Conservation (phyloP, 768 basidiomycete genomes). For the Lentinula sp. region DNA sequence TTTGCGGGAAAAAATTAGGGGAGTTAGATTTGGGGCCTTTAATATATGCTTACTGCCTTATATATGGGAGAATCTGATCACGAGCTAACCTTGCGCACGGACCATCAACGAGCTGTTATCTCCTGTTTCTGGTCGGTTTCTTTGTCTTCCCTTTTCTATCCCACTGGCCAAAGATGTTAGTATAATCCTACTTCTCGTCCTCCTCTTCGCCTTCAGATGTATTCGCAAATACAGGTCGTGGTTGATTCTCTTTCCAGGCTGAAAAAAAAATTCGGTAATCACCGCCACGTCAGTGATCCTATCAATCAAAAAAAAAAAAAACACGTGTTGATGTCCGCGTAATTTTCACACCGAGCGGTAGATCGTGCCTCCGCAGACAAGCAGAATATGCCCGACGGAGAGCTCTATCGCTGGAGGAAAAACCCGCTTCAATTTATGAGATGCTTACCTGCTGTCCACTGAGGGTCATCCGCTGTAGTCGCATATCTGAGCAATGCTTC, state of each 20-base stretch:
- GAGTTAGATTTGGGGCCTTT: conserved; percentile 52
- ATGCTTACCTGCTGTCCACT: conserved; percentile 77
- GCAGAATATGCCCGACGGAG: conserved; percentile 11
- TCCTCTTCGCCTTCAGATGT: conserved; percentile 55
- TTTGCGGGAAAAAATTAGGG: conserved; percentile 65
- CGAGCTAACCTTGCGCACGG: conserved; percentile 49
- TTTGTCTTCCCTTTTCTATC: conserved; percentile 10
- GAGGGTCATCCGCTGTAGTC: conserved; percentile 68
- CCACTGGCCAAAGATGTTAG: background rate
- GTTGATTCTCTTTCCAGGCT: conserved; percentile 88
- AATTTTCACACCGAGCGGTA: too few relatives aligned
- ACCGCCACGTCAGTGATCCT: conserved; percentile 59
- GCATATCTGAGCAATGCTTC: conserved; percentile 97
- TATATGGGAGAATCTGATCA: conserved; percentile 23
- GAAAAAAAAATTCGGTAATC: conserved; percentile 38
- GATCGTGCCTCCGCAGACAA: too few relatives aligned
- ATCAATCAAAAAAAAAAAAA: conserved; percentile 28
- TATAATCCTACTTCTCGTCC: conserved; percentile 27
- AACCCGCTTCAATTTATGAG: background rate
- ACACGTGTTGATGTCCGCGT: too few relatives aligned
- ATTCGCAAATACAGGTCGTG: conserved; percentile 76
- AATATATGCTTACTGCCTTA: conserved; percentile 48
- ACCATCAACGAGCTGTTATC: conserved; percentile 32
- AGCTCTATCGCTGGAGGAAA: too few relatives aligned
- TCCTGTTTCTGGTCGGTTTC: conserved; percentile 9